Evolutionary conservation across 2,329 filamentous ascomycete genomes (phyloP).

Genomic region (Penicillium sp.): DNA sequence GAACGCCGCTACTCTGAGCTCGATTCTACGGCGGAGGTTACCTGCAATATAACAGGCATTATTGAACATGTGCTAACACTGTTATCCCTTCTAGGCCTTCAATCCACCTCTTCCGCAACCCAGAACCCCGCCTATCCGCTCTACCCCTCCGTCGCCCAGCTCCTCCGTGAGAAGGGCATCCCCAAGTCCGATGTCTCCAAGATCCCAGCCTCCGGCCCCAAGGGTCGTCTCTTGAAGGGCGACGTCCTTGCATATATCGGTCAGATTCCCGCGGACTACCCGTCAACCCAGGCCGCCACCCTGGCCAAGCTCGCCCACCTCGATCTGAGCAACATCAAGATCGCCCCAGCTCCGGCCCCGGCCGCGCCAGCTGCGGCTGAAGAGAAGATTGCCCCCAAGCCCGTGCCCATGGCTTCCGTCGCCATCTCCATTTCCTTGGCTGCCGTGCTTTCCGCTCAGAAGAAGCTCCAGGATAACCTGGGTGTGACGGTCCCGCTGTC

Average conservation of each 20-base stretch:
- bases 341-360: constrained; percentile 45
- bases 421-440: constrained; percentile 68
- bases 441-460: constrained; percentile 70
- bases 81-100: constrained; percentile 22
- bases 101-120: constrained; percentile 28
- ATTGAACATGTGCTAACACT: constrained; percentile 5
- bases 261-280: constrained; percentile 61
- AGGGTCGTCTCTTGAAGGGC: constrained; percentile 83
- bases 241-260: constrained; percentile 88
- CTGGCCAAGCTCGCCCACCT: constrained; percentile 72
- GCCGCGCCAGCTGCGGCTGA: constrained; percentile 32
- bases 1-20: constrained; percentile 1
- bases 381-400: constrained; percentile 21
- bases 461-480: constrained; percentile 65
- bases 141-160: constrained; percentile 69
- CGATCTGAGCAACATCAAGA: constrained; percentile 90
- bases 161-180: constrained; percentile 71
- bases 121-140: constrained; percentile 43
- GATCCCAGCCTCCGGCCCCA: constrained; percentile 80
- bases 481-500: constrained; percentile 75
- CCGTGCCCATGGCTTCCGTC: constrained; percentile 39
- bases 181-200: constrained; percentile 65
- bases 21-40: background rate
- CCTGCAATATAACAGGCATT: background rate
- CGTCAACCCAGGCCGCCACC: constrained; percentile 59